These are phyloP conservation scores for Aspergillus ochraceoroseus DNA, from an alignment of 2,329 filamentous ascomycete species.

Conservation along the genomic window DNA sequence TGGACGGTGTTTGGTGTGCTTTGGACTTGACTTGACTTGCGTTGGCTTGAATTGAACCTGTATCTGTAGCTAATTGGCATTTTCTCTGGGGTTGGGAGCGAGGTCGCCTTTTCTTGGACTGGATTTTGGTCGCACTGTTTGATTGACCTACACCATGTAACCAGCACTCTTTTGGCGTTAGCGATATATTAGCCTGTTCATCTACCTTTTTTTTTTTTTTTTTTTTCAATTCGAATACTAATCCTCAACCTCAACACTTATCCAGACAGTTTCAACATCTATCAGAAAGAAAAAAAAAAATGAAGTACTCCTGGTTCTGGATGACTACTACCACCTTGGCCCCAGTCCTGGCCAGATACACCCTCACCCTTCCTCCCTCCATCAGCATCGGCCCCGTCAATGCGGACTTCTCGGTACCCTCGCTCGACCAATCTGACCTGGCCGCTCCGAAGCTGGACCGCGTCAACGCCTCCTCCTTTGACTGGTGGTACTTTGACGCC, in stretches of 20 bases:
- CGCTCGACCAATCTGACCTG: constrained; percentile 14
- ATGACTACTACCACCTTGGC: too few relatives aligned
- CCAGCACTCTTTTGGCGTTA: too few relatives aligned
- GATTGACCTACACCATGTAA: too few relatives aligned
- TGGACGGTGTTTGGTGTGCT: constrained; percentile 2
- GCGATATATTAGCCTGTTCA: too few relatives aligned
- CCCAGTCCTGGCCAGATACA: constrained; percentile 7
- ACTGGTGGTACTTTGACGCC: constrained; percentile 44
- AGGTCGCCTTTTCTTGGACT: background rate
- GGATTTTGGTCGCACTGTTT: too few relatives aligned
- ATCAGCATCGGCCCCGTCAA: background rate
- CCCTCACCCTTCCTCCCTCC: constrained; percentile 3
- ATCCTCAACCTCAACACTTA: too few relatives aligned
- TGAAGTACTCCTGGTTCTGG: too few relatives aligned
- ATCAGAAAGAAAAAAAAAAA: too few relatives aligned
- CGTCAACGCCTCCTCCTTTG: constrained; percentile 31
- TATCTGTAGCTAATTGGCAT: constrained; percentile 5
- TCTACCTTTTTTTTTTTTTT: too few relatives aligned
- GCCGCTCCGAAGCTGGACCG: constrained; percentile 26
- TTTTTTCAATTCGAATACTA: too few relatives aligned
- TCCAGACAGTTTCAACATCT: too few relatives aligned
- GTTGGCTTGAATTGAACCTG: background rate
- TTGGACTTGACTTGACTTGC: background rate
- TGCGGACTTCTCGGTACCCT: constrained; percentile 7
- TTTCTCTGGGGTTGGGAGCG: constrained; percentile 2